Evolutionary conservation across 2,329 filamentous ascomycete genomes (phyloP), one percentile per base, ranked within the genome.

Genomic region (Monosporascus sp.): DNA sequence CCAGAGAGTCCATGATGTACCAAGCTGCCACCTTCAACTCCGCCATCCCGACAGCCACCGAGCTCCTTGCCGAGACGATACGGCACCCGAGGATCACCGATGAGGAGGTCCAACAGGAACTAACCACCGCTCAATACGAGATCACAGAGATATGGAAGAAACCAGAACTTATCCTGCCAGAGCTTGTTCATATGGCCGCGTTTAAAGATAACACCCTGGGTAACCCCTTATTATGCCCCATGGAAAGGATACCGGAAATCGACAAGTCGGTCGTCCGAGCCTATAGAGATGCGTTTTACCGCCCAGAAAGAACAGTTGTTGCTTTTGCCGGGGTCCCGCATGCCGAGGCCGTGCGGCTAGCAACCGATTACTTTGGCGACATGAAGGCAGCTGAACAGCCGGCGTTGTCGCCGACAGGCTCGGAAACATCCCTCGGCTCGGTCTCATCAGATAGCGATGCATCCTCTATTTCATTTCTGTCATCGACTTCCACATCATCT

Each of bases 131-230:
- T 8, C 84, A 92, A 50, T 99, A 97, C 68, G 94, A 99, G 74
- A 94, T 99, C 69, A 84, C 85, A 24, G 94, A 97, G 76, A 97
- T 99, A 52, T 99, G 94, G 94, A 87, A 88, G 63, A 97, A 96
- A 78, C 92, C 94, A 0, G 93, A 97, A 65, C 81, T 99, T 52
- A 97, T 99, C 62, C 76, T 99, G 55, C 94, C 94, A 0, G 94
- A 99, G 73, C 75, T 99, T 62, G 87, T 97, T 38, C 94, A 99
- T 70, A 94, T 92, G 76, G 91, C 94, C 9, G 94, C 92, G 2
- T 99, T 90, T 74, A 94, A 91, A 75, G 89, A 94, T 68, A 97
- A 99, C 73, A 97, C 94, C 0, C 79, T 99, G 14, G 94, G 94
- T 38, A 95, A 97, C 71, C 94, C 94, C 4, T 71, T 99, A 60